Evolutionary conservation across 768 basidiomycete species (phyloP).

Genomic region (Multifurca ochricompacta): DNA sequence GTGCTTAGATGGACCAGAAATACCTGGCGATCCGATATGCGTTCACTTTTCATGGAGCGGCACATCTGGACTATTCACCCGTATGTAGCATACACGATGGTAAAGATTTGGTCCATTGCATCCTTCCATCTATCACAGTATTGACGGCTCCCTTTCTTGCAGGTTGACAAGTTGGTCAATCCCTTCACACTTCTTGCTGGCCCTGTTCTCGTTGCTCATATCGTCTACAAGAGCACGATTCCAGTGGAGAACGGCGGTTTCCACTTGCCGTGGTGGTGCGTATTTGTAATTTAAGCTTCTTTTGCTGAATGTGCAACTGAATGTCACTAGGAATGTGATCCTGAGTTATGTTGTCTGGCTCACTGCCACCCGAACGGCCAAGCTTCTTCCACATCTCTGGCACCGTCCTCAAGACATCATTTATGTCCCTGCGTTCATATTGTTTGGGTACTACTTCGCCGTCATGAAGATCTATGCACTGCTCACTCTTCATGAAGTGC

Average conservation of each 20-base stretch:
- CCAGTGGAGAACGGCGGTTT: constrained; percentile 61
- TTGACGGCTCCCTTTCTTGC: constrained; percentile 9
- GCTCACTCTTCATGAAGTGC: constrained; percentile 83
- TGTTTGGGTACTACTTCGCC: constrained; percentile 91
- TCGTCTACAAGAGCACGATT: constrained; percentile 75
- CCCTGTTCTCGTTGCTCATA: constrained; percentile 65
- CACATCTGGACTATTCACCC: constrained; percentile 85
- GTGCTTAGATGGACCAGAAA: constrained; percentile 91
- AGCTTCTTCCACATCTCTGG: constrained; percentile 60
- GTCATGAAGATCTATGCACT: constrained; percentile 93
- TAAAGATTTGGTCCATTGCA: constrained; percentile 28
- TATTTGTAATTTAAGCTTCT: constrained; percentile 13
- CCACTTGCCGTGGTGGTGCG: constrained; percentile 77
- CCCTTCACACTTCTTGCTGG: constrained; percentile 82
- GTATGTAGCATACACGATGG: constrained; percentile 81
- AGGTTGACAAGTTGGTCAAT: constrained; percentile 83
- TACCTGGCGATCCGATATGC: constrained; percentile 86
- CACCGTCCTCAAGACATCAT: constrained; percentile 49
- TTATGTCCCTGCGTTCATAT: constrained; percentile 56
- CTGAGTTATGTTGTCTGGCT: constrained; percentile 65
- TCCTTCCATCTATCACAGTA: constrained; percentile 2
- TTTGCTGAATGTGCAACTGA: not conserved
- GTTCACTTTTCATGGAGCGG: constrained; percentile 83
- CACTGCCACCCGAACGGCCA: constrained; percentile 61
- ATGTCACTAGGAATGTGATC: constrained; percentile 52